These are phyloP conservation scores for Zymoseptoria crescenta DNA, from an alignment of 2,329 filamentous ascomycete species.

Conservation along the genomic window DNA sequence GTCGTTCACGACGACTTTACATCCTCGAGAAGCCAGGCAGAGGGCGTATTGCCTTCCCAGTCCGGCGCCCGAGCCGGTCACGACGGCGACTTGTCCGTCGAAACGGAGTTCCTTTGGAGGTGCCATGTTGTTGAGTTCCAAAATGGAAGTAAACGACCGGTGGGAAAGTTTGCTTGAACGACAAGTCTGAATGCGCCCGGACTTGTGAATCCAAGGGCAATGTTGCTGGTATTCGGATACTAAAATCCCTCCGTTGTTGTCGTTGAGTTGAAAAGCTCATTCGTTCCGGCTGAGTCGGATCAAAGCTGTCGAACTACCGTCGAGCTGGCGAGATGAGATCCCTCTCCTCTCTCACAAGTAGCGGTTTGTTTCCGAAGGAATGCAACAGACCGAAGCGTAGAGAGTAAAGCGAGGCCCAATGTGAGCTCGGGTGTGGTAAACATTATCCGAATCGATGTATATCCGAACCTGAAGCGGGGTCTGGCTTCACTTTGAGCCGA, in stretches of 20 bases:
- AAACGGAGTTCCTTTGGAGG: slow-evolving; percentile 53
- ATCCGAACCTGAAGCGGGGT: not conserved
- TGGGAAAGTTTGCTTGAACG: no score
- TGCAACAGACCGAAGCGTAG: no score
- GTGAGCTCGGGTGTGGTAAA: not conserved
- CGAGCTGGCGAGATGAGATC: no score
- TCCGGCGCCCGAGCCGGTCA: slow-evolving; percentile 75
- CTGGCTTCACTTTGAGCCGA: not conserved
- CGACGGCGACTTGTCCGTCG: slow-evolving; percentile 77
- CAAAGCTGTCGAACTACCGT: not conserved
- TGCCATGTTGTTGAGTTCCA: not conserved
- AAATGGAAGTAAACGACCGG: no score
- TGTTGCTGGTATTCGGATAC: no score
- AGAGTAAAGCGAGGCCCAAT: no score
- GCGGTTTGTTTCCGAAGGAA: no score
- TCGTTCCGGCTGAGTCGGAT: not conserved
- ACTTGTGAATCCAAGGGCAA: no score
- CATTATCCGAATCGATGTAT: not conserved
- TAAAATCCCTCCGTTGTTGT: not conserved
- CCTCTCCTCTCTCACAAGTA: no score
- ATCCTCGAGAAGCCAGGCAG: slow-evolving; percentile 84
- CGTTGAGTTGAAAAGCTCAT: no score
- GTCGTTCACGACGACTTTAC: slow-evolving; percentile 91
- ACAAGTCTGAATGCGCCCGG: no score
- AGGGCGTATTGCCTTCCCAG: slow-evolving; percentile 71